Evolutionary conservation across 2,329 filamentous ascomycete species (phyloP), one percentile per base, ranked within the genome.

Genomic region (Exophiala aquamarina): DNA sequence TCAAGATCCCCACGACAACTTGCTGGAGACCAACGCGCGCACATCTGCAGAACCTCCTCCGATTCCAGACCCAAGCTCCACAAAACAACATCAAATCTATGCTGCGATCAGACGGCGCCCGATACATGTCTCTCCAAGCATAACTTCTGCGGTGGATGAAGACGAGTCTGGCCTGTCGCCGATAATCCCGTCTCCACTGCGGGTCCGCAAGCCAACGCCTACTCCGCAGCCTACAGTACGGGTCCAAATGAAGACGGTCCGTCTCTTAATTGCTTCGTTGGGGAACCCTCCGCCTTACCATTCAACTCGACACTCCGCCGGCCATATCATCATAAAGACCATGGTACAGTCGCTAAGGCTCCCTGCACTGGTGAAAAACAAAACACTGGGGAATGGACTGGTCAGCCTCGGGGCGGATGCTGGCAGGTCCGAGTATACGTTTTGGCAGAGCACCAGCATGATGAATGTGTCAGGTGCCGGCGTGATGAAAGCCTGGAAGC

Each of bases 401-500:
- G 64, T 75, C 3, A 77, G 77, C 42, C 56, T 74, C 20, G 70
- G 75, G 39, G 78, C 72, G 3, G 57, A 59, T 17, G 41, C 48
- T 15, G 55, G 70, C 41, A 39, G 44, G 70, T 59, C 76, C 67
- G 79, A 76, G 29, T 82, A 80, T 63, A 86, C 81, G 2, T 74
- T 94, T 13, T 83, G 88, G 68, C 84, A 93, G 64, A 89, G 83
- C 23, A 82, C 85, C 0, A 81, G 80, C 0, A 70, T 84, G 26
- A 97, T 98, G 93, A 98, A 97, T 64, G 71, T 86, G 3, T 88
- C 83, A 2, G 93, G 93, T 0, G 74, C 77, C 0, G 87, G 84
- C 50, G 78, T 95, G 0, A 72, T 79, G 3, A 73, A 74, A 2
- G 82, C 84, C 2, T 90, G 86, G 74, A 75, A 74, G 32, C 71